Conservation (phyloP, 1,284 basidiomycete species). For the Ceratobasidium sp. region DNA sequence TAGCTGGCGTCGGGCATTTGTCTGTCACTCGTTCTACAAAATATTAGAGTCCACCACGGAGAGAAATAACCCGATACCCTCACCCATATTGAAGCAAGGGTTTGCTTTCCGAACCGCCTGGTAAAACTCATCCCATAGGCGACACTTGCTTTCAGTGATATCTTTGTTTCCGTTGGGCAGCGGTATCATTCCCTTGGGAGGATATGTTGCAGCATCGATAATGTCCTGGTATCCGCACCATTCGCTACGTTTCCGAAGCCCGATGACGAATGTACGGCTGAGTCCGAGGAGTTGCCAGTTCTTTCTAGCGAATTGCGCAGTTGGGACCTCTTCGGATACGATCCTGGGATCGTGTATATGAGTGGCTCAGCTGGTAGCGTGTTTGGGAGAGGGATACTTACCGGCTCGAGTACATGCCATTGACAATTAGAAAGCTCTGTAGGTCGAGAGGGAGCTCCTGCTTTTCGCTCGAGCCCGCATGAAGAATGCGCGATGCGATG, state of each 20-base stretch:
- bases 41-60: neutral
- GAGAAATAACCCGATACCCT: neutral
- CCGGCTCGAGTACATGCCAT: slow-evolving; percentile 50
- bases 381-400: slow-evolving; percentile 46
- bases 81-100: slow-evolving; percentile 52
- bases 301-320: slow-evolving; percentile 49
- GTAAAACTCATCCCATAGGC: slow-evolving; percentile 48
- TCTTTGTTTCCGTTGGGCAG: slow-evolving; percentile 48
- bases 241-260: neutral
- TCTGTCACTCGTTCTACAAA: slow-evolving; percentile 47
- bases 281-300: slow-evolving; percentile 51
- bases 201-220: slow-evolving; percentile 52
- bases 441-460: slow-evolving; percentile 30
- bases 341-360: slow-evolving; percentile 35
- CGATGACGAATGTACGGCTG: slow-evolving; percentile 49
- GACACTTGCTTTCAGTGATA: slow-evolving; percentile 45
- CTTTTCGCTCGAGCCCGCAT: slow-evolving; percentile 51
- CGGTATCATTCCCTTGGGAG: slow-evolving; percentile 49
- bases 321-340: slow-evolving; percentile 48
- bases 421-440: slow-evolving; percentile 52
- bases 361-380: neutral
- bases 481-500: slow-evolving; percentile 54
- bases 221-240: slow-evolving; percentile 50
- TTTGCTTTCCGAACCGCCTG: slow-evolving; percentile 47
- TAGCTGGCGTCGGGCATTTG: slow-evolving; percentile 42